Conservation (phyloP, 2,329 filamentous ascomycete species). For the Aspergillus sp. region DNA sequence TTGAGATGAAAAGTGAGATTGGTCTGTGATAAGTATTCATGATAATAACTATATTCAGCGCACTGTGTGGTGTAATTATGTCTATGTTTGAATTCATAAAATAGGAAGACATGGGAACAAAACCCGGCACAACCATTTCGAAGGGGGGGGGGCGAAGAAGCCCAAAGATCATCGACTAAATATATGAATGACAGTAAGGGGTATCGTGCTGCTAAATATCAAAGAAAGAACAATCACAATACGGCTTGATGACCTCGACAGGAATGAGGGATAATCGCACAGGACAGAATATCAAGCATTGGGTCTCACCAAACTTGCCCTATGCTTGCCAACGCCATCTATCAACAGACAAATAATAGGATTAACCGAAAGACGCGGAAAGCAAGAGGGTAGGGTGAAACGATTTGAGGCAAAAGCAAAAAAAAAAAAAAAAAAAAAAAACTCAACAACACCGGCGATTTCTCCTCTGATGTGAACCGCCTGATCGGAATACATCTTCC, state of each 20-base stretch:
- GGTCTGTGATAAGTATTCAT: too few species aligned
- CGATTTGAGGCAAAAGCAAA: background rate
- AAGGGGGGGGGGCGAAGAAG: too few species aligned
- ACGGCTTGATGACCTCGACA: background rate
- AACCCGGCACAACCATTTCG: too few species aligned
- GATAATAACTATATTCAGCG: too few species aligned
- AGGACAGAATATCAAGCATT: background rate
- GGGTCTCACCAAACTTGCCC: background rate
- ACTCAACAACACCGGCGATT: constrained; percentile 36
- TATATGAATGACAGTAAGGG: constrained; percentile 4
- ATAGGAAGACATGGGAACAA: too few species aligned
- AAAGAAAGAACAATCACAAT: constrained; percentile 10
- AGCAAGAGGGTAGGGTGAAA: too few species aligned
- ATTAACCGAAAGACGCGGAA: too few species aligned
- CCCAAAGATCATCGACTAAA: background rate
- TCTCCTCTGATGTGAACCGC: constrained; percentile 27
- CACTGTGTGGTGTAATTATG: too few species aligned
- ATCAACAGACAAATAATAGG: too few species aligned
- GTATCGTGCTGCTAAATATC: constrained; percentile 17
- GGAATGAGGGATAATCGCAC: constrained; percentile 2
- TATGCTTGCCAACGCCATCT: too few species aligned
- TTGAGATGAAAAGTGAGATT: too few species aligned
- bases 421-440: constrained; percentile 1
- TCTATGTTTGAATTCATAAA: too few species aligned
- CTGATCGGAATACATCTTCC: constrained; percentile 43